These are phyloP conservation scores for Biscutella laevigata DNA, from an alignment of 441 rosid species.

Conservation along the genomic window DNA sequence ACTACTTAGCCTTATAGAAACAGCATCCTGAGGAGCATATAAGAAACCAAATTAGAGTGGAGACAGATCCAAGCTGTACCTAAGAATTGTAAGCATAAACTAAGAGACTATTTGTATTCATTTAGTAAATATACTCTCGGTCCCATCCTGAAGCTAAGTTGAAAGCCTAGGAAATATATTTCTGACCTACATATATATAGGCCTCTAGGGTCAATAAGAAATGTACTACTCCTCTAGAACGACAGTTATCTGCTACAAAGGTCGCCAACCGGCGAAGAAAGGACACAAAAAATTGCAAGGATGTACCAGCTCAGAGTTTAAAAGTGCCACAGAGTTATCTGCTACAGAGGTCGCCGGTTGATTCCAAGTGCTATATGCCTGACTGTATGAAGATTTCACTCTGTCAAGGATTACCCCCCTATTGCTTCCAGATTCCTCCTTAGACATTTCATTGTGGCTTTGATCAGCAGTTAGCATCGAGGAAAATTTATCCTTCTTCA, in stretches of 20 bases:
- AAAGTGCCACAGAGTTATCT: slow-evolving; percentile 26
- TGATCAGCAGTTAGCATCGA: slow-evolving; percentile 26
- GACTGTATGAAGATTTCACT: slow-evolving; percentile 40
- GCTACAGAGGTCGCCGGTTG: slow-evolving; percentile 17
- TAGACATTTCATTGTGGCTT: slow-evolving; percentile 29
- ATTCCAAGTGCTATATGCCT: slow-evolving; percentile 37
- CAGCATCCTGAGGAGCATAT: slow-evolving; percentile 24
- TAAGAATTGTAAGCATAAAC: not conserved
- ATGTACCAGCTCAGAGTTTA: slow-evolving; percentile 39
- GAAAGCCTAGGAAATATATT: not conserved
- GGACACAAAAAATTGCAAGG: slow-evolving; percentile 4
- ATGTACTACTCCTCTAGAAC: not conserved
- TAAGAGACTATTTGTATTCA: not conserved
- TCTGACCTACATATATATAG: not conserved
- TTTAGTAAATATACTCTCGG: not conserved
- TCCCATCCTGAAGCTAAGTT: slow-evolving; percentile 5
- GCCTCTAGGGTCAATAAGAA: not conserved
- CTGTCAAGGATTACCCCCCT: slow-evolving; percentile 31
- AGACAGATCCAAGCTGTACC: not conserved
- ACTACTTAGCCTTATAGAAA: slow-evolving; percentile 56
- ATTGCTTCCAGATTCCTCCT: slow-evolving; percentile 24
- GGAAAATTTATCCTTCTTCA: slow-evolving; percentile 43
- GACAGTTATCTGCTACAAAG: no score
- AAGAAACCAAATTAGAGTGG: slow-evolving; percentile 13
- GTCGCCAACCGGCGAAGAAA: no score